Conservation (phyloP, 164 flowering plant species). For the Echeveria elegans region DNA sequence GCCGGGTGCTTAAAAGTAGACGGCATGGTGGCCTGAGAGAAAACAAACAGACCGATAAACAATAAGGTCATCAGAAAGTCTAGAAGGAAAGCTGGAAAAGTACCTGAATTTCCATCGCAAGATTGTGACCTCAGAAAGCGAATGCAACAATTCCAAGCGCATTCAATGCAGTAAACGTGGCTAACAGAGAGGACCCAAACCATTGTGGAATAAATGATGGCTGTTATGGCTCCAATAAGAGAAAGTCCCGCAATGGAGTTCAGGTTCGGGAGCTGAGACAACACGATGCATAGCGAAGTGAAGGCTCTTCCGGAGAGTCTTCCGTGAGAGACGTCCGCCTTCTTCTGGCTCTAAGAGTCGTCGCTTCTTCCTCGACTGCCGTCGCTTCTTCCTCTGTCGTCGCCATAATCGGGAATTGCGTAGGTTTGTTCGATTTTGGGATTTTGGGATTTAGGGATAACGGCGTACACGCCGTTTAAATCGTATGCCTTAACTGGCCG, state of each 20-base stretch:
- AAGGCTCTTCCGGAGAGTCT: too few relatives aligned
- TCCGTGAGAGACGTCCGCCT: too few relatives aligned
- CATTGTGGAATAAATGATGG: conserved; percentile 90
- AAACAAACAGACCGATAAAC: not conserved
- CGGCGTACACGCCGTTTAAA: too few relatives aligned
- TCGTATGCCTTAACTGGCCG: too few relatives aligned
- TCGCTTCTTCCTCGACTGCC: too few relatives aligned
- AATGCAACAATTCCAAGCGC: conserved; percentile 94
- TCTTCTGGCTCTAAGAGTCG: too few relatives aligned
- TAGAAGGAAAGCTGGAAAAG: not conserved
- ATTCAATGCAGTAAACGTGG: conserved; percentile 74
- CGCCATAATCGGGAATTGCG: too few relatives aligned
- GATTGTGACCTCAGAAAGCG: conserved; percentile 93
- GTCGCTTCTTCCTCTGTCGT: too few relatives aligned
- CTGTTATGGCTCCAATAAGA: conserved; percentile 88
- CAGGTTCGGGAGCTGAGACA: conserved; percentile 97
- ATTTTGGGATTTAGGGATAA: too few relatives aligned
- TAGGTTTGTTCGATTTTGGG: too few relatives aligned
- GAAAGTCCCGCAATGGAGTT: conserved; percentile 97
- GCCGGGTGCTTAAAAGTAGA: conserved; percentile 98
- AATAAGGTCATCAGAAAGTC: not conserved
- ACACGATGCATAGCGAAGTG: conserved; percentile 82
- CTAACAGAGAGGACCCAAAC: conserved; percentile 97
- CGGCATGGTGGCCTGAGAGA: conserved; percentile 87
- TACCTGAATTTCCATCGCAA: conserved; percentile 94